Conservation (phyloP, 768 basidiomycete species). For the Crassisporium funariophilum region DNA sequence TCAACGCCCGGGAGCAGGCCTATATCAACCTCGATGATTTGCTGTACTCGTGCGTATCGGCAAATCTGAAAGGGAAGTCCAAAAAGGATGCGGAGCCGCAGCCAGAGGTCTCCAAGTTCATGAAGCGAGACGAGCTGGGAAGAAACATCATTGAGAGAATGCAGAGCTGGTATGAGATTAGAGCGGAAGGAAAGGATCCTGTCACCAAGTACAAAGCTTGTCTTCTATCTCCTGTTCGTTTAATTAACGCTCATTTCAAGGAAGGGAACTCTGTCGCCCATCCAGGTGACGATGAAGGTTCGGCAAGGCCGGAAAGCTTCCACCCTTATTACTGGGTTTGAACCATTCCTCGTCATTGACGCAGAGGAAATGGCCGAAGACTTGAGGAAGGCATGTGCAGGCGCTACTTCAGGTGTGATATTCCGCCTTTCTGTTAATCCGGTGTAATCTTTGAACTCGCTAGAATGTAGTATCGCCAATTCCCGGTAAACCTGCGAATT, state of each 20-base stretch:
- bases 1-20: constrained; percentile 66
- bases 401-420: constrained; percentile 66
- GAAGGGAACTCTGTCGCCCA: constrained; percentile 75
- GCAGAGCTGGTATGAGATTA: constrained; percentile 77
- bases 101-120: constrained; percentile 42
- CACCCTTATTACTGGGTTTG: constrained; percentile 79
- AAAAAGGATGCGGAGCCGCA: constrained; percentile 29
- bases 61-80: constrained; percentile 35
- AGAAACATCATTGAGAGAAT: constrained; percentile 60
- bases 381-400: constrained; percentile 74
- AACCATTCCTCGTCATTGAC: constrained; percentile 67
- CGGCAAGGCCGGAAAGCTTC: constrained; percentile 79
- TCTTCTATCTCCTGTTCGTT: neutral
- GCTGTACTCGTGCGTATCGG: constrained; percentile 37
- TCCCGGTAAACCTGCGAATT: constrained; percentile 52
- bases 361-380: constrained; percentile 80
- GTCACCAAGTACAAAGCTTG: constrained; percentile 56
- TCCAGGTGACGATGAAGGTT: constrained; percentile 68
- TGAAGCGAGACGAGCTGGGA: constrained; percentile 67
- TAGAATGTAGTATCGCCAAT: constrained; percentile 56
- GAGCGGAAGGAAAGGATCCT: constrained; percentile 53
- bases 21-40: constrained; percentile 70
- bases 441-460: constrained; percentile 1
- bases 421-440: neutral
- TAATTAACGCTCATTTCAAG: constrained; percentile 37